A percentile compares a stretch with the other conserved stretches of the same genome.
These are phyloP conservation scores for Inga leiocalycina DNA, from an alignment of 306 rosid species.

Conservation along the genomic window DNA sequence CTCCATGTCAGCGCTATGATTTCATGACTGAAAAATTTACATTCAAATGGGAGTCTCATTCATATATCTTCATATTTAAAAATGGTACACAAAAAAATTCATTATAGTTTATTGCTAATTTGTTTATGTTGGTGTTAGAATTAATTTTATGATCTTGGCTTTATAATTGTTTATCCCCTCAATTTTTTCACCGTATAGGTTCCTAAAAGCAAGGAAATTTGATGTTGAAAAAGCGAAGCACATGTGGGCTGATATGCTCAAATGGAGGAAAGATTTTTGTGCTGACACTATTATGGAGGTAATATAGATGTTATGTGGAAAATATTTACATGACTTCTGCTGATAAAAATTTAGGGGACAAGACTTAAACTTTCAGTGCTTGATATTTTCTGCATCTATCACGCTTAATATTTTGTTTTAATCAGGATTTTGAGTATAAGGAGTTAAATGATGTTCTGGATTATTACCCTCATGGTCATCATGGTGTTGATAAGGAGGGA, in stretches of 20 bases:
- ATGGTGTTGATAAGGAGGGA: constrained; percentile 97
- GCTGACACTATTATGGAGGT: constrained; percentile 84
- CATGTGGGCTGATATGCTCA: constrained; percentile 97
- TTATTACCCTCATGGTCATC: constrained; percentile 94
- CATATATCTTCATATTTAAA: background rate
- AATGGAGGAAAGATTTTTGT: constrained; percentile 89
- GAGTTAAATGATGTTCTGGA: constrained; percentile 72
- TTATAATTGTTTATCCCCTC: background rate
- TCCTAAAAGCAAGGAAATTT: constrained; percentile 92
- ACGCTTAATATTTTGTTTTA: constrained; percentile 29
- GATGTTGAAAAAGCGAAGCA: constrained; percentile 89
- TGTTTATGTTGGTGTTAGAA: background rate
- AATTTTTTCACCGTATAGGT: constrained; percentile 51
- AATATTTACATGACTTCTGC: constrained; percentile 2
- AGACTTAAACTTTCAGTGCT: constrained; percentile 18
- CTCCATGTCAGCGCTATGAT: background rate
- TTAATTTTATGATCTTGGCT: background rate
- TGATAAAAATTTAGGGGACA: background rate
- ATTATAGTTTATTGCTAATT: background rate
- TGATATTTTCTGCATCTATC: constrained; percentile 13
- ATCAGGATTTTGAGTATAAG: constrained; percentile 84
- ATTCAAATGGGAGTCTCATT: background rate
- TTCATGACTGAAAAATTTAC: background rate
- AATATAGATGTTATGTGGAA: constrained; percentile 16
- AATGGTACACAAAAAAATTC: background rate